Evolutionary conservation across 257 asterid species (phyloP), one percentile per base, ranked within the genome.

Genomic region (Solanum gandarillasii): DNA sequence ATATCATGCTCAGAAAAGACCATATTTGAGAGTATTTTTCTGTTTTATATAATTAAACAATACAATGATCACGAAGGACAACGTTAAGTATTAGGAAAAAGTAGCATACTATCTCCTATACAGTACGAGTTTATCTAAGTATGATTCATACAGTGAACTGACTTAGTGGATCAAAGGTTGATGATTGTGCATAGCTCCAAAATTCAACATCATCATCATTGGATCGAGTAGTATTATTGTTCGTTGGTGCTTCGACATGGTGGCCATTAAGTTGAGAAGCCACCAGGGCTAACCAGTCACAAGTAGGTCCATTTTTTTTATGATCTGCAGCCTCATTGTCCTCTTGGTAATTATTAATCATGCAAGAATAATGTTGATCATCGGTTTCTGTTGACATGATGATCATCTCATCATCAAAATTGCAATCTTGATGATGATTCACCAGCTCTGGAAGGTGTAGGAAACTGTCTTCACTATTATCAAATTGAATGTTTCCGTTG

Each of bases 181-280:
- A 86, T 12, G 94, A 90, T 4, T 93, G 87, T 4, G 89, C 92
- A 11, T 93, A 93, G 91, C 87, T 89, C 98, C 98, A 95, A 25
- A 95, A 90, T 87, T 93, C 97, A 25, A 89, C 84, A 60, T 91
- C 95, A 14, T 90, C 88, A 71, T 86, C 78, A 58, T 91, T 89
- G 41, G 88, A 86, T 81, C 90, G 93, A 83, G 39, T 34, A 14
- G 89, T 73, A 52, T n/a, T 29, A 29, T 70, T 65, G 67, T 18
- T 52, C 32, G 21, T 25, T 71, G 81, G 21, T 38, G 21, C 14
- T 0, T 88, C 86, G 68, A 52, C 72, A 20, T 94, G 98, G 2
- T 97, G 60, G 21, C 60, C 97, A 87, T 94, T 93, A n/a, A 97
- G 98, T 90, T 97, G 99, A 5, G 98, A 93, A 4, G 98, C 98